Percentiles rank a stretch among this genome's conserved stretches.
Evolutionary conservation across 2,329 filamentous ascomycete genomes (phyloP).

Genomic region (Colletotrichum horii): DNA sequence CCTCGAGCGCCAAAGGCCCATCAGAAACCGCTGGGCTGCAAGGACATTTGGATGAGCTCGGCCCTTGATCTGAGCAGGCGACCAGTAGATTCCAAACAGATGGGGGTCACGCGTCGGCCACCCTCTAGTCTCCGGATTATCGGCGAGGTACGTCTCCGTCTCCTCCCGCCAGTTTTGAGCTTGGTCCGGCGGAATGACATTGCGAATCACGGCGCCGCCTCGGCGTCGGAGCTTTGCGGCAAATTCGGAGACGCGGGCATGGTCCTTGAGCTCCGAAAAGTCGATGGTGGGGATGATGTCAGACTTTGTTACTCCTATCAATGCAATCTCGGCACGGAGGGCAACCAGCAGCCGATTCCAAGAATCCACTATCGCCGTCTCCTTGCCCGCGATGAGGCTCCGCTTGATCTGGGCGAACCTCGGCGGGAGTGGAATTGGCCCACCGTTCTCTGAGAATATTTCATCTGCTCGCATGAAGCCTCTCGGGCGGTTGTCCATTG

Average conservation of each 20-base stretch:
- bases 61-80: constrained; percentile 71
- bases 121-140: constrained; percentile 44
- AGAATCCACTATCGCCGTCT: constrained; percentile 57
- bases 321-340: constrained; percentile 55
- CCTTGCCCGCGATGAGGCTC: constrained; percentile 58
- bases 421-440: constrained; percentile 57
- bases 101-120: constrained; percentile 34
- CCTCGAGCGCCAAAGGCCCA: constrained; percentile 67
- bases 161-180: constrained; percentile 61
- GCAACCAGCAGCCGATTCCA: constrained; percentile 60
- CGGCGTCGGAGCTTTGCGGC: constrained; percentile 32
- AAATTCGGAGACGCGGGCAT: constrained; percentile 58
- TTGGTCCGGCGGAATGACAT: constrained; percentile 62
- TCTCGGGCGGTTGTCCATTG: constrained; percentile 17
- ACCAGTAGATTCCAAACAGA: constrained; percentile 57
- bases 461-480: constrained; percentile 19
- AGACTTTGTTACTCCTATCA: constrained; percentile 55
- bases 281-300: constrained; percentile 62
- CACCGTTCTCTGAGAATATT: constrained; percentile 19
- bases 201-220: constrained; percentile 65
- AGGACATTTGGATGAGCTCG: constrained; percentile 70
- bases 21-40: constrained; percentile 68
- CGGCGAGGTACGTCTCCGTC: constrained; percentile 53
- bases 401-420: constrained; percentile 64
- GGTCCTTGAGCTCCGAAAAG: constrained; percentile 53